These are phyloP conservation scores for Chlorokybus atmophyticus DNA, from an alignment of 139 green algal genomes.

Conservation along the genomic window DNA sequence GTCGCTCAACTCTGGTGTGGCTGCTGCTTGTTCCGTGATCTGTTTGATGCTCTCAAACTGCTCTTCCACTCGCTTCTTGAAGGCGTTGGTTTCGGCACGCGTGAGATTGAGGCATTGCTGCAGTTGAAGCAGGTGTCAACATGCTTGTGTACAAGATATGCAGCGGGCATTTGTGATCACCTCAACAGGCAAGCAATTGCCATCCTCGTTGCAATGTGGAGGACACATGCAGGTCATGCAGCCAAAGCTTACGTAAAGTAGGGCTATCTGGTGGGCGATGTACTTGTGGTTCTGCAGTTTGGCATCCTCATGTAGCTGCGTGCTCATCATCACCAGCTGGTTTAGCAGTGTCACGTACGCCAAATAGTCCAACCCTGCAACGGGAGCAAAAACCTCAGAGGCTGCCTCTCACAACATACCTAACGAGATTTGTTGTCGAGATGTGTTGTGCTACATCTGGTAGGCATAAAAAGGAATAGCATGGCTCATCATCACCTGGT, in stretches of 20 bases:
- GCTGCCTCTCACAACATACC: too few relatives aligned
- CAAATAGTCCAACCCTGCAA: constrained; percentile 9
- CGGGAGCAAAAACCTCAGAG: too few relatives aligned
- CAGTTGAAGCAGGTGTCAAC: background rate
- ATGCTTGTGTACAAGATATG: background rate
- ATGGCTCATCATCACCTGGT: too few relatives aligned
- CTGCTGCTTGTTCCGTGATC: background rate
- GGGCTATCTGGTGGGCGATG: constrained; percentile 11
- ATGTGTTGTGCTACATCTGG: too few relatives aligned
- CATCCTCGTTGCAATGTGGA: too few relatives aligned
- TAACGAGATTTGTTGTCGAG: too few relatives aligned
- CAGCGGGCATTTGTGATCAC: too few relatives aligned
- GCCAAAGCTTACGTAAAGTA: constrained; percentile 5
- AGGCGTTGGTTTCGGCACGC: background rate
- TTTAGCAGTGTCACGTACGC: constrained; percentile 3
- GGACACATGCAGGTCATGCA: too few relatives aligned
- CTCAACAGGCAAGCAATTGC: too few relatives aligned
- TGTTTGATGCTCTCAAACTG: constrained; percentile 6
- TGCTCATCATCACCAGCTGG: constrained; percentile 2
- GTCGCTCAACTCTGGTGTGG: constrained; percentile 6
- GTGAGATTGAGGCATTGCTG: constrained; percentile 9
- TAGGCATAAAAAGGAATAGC: too few relatives aligned
- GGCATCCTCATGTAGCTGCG: constrained; percentile 6
- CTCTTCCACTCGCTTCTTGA: constrained; percentile 10
- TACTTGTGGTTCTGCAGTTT: constrained; percentile 12